These are phyloP conservation scores for Neurospora cerealis DNA, from an alignment of 495 filamentous ascomycete genomes.

Conservation along the genomic window DNA sequence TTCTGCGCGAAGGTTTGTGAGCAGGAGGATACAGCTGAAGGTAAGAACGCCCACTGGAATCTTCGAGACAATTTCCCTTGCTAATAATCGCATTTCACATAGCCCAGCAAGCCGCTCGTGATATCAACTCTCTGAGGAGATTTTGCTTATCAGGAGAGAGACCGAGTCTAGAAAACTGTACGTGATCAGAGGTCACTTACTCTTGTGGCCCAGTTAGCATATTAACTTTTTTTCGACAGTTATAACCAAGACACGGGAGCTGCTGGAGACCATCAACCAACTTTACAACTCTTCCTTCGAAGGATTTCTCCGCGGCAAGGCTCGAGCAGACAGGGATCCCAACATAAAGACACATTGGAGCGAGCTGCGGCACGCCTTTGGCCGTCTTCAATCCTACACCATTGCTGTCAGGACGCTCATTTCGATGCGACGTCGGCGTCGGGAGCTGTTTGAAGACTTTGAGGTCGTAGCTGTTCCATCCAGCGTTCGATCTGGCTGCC, in stretches of 20 bases:
- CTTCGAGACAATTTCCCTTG: not conserved
- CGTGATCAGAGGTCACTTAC: not conserved
- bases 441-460: constrained; percentile 5
- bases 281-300: not conserved
- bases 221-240: not conserved
- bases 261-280: not conserved
- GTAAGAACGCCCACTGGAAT: not conserved
- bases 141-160: not conserved
- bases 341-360: constrained; percentile 2
- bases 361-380: constrained; percentile 1
- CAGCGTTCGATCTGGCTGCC: not conserved
- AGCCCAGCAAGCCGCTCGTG: not conserved
- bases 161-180: not conserved
- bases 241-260: not conserved
- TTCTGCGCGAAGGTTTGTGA: not conserved
- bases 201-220: not conserved
- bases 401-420: constrained; percentile 3
- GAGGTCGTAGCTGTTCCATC: not conserved
- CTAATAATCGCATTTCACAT: no score
- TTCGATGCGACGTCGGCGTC: not conserved
- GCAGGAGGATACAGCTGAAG: not conserved
- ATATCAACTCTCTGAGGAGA: not conserved
- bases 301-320: not conserved
- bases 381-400: constrained; percentile 10
- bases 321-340: not conserved